These are phyloP conservation scores for Mycena metata DNA, from an alignment of 768 basidiomycete genomes.

Conservation along the genomic window DNA sequence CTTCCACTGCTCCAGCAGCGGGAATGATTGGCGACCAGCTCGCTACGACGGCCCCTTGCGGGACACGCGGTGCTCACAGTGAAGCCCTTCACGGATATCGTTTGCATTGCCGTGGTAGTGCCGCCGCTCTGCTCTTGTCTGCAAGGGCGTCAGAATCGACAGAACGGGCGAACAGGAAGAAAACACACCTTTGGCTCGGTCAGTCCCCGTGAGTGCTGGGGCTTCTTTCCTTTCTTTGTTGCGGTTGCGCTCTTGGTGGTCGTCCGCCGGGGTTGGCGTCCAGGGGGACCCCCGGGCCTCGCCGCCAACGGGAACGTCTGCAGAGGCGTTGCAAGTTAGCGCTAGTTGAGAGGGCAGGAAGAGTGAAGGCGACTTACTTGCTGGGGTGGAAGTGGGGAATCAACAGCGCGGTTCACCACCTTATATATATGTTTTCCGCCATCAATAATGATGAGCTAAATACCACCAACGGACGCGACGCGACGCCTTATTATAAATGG, in stretches of 20 bases:
- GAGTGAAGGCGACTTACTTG: too few relatives aligned
- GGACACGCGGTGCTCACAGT: conserved; percentile 10
- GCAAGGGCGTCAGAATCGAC: not conserved
- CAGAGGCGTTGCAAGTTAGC: too few relatives aligned
- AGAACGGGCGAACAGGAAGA: too few relatives aligned
- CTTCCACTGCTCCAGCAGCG: conserved; percentile 15
- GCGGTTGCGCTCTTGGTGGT: too few relatives aligned
- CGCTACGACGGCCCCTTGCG: conserved; percentile 3
- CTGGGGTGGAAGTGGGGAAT: too few relatives aligned
- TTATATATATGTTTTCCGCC: not conserved
- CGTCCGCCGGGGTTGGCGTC: too few relatives aligned
- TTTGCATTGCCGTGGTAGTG: not conserved
- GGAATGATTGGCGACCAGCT: conserved; percentile 7
- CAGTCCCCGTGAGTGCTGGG: too few relatives aligned
- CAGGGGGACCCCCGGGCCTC: too few relatives aligned
- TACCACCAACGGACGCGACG: not conserved
- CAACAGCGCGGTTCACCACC: not conserved
- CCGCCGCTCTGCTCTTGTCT: conserved; percentile 15
- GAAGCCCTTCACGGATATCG: not conserved
- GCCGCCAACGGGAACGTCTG: too few relatives aligned
- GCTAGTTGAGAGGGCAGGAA: too few relatives aligned
- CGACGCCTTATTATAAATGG: conserved; percentile 4
- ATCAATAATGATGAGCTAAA: not conserved
- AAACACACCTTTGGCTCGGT: too few relatives aligned
- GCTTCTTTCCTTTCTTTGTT: too few relatives aligned